Evolutionary conservation across 805 yeast species (phyloP), one percentile per base, ranked within the genome.

Genomic region (Yamadazyma tumulicola): DNA sequence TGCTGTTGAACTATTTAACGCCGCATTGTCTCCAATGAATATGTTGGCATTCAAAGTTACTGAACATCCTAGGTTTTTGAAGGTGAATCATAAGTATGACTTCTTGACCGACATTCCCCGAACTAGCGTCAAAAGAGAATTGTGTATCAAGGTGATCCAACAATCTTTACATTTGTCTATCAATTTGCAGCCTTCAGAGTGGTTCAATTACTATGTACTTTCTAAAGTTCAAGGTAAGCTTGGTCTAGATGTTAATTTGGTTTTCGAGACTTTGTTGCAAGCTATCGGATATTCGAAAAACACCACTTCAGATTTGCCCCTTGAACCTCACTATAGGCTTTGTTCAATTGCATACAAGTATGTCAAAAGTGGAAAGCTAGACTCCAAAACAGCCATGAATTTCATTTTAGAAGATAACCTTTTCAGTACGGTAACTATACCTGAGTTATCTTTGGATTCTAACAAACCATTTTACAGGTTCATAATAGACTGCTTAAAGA

Each of bases 301-400:
- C 6, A 46, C 57, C 4, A 64, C 66, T 31, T 59, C 64, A 4
- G 93, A 83, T 25, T 70, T 73, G 1, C 63, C 81, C 2, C 59
- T 89, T 28, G 96, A 89, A 48, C 91, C 96, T 0, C 88, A 83
- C 50, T 88, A 87, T 49, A 65, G 68, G 28, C 54, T 82, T 3
- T 69, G 84, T 26, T 69, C 85, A 0, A 41, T 73, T 21, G 49
- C 75, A 4, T 79, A 72, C 59, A 88, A 88, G 52, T 69, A 69
- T 31, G 75, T 70, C 7, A 63, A 60, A 23, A 14, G 22, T 0
- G 71, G 56, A 0, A 34, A 51, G 12, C 14, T 85, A 0, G 31
- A 54, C 1, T 41, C 63, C 0, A 47, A 41, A 0, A 54, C 52
- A 1, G 86, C 76, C 0, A 11, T 73, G 9, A 41, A 45, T 1